Evolutionary conservation across 805 yeast species (phyloP).

Genomic region (Cyberlindnera sargentensis): DNA sequence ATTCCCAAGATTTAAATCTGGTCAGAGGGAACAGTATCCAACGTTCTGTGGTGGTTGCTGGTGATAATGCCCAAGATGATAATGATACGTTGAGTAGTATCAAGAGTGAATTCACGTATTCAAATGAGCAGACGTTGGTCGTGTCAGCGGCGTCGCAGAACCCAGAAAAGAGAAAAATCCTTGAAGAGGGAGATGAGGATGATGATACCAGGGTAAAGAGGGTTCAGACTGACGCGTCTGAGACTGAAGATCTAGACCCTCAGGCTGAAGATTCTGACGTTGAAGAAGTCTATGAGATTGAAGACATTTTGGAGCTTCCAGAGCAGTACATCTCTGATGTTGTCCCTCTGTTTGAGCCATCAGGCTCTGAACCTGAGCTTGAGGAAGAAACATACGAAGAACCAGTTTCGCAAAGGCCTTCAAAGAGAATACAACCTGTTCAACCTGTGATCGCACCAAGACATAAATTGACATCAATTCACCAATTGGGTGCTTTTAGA

Average conservation of each 20-base stretch:
- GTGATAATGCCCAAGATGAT: background rate
- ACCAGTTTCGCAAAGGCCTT: background rate
- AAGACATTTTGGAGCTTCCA: background rate
- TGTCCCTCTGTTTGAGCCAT: too few species aligned
- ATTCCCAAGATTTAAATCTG: constrained; percentile 27
- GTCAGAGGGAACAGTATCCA: constrained; percentile 1
- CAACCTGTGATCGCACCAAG: background rate
- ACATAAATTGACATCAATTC: background rate
- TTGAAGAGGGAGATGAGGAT: background rate
- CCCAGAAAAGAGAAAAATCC: constrained; percentile 1
- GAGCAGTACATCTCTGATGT: too few species aligned
- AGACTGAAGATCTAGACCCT: too few species aligned
- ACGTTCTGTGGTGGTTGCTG: too few species aligned
- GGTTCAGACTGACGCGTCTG: background rate
- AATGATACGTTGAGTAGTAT: constrained; percentile 1
- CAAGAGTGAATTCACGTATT: background rate
- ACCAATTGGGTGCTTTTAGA: constrained; percentile 10
- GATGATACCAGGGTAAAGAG: background rate
- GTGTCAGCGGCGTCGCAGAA: background rate
- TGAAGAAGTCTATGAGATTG: background rate
- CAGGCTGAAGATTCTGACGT: background rate
- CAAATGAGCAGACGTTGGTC: background rate
- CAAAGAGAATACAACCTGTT: background rate
- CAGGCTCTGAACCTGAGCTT: too few species aligned
- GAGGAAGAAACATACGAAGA: too few species aligned